Evolutionary conservation across 1,284 basidiomycete genomes (phyloP).

Genomic region (Neolentinus lepideus): DNA sequence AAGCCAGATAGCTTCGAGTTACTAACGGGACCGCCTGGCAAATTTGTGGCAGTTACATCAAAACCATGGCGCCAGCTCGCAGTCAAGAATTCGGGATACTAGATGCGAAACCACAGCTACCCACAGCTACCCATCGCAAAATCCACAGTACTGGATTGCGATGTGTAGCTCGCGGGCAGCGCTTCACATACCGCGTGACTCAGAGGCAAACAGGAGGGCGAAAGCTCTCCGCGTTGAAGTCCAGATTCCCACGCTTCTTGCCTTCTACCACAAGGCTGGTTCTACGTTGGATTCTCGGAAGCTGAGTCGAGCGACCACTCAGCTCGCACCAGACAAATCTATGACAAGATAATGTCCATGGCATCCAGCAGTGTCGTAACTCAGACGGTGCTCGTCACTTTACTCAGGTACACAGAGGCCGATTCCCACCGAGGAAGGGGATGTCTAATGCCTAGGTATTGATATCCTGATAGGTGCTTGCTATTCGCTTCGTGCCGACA

Average conservation of each 20-base stretch:
- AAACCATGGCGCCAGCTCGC: neutral
- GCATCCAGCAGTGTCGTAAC: neutral
- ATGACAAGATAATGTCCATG: neutral
- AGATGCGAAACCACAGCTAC: neutral
- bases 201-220: neutral
- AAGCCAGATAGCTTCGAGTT: neutral
- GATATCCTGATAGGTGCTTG: neutral
- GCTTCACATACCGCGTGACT: neutral
- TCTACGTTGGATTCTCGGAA: too few relatives aligned
- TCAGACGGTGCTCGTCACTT: neutral
- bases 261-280: neutral
- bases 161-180: neutral
- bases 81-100: neutral
- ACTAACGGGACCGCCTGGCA: neutral
- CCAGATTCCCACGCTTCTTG: neutral
- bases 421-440: neutral
- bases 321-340: neutral
- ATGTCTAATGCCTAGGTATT: neutral
- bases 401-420: neutral
- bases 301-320: neutral
- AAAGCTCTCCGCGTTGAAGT: neutral
- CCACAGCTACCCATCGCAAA: neutral
- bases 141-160: neutral
- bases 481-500: conserved; percentile 48
- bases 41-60: neutral